phyloP scores from a whole-genome alignment of 805 yeast genomes.

The Pichia manshurica region DNA sequence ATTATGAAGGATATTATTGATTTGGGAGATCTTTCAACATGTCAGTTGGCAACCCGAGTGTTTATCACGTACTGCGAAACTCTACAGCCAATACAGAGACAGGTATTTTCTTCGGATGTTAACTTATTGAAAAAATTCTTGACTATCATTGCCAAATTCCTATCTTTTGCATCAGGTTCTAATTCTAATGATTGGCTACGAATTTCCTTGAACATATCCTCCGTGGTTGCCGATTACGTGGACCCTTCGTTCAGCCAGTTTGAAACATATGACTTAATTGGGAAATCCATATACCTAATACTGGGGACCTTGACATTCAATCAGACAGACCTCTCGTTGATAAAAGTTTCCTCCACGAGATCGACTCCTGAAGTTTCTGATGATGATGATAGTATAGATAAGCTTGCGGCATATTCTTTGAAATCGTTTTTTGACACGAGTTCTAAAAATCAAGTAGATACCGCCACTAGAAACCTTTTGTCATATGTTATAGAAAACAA shows the following conservation, averaged over 20 bases:
- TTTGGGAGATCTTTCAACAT: constrained; percentile 56
- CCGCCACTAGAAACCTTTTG: constrained; percentile 50
- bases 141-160: constrained; percentile 22
- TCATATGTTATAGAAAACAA: constrained; percentile 34
- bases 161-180: constrained; percentile 22
- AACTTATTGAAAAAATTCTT: constrained; percentile 37
- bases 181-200: constrained; percentile 40
- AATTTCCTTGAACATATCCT: constrained; percentile 37
- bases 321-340: constrained; percentile 17
- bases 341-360: constrained; percentile 11
- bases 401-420: constrained; percentile 36
- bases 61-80: constrained; percentile 27
- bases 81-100: constrained; percentile 24
- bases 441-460: constrained; percentile 53
- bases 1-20: constrained; percentile 49
- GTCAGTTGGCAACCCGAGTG: constrained; percentile 39
- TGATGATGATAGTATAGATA: constrained; percentile 10
- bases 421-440: constrained; percentile 59
- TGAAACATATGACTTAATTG: constrained; percentile 18
- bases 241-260: constrained; percentile 20
- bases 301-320: constrained; percentile 30
- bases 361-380: neutral
- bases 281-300: constrained; percentile 35
- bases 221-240: constrained; percentile 30
- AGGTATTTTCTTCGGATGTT: constrained; percentile 41